Conservation (phyloP, 1,139 yeast species). For the Hanseniaspora sp. region DNA sequence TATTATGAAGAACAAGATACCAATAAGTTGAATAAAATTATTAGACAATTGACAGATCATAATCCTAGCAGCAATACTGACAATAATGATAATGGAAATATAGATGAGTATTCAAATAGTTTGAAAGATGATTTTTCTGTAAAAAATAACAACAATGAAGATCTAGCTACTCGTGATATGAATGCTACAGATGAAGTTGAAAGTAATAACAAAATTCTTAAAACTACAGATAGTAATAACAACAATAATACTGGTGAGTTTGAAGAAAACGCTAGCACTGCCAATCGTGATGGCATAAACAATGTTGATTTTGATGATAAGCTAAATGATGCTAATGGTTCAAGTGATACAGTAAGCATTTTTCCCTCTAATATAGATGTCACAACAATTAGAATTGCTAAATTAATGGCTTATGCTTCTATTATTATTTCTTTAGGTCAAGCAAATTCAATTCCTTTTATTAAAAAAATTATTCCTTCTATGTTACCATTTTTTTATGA, state of each 20-base stretch:
- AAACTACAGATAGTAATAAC: constrained; percentile 30
- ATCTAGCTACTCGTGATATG: constrained; percentile 34
- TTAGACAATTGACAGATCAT: constrained; percentile 41
- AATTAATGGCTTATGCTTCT: constrained; percentile 66
- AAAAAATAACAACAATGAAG: constrained; percentile 55
- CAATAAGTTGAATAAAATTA: constrained; percentile 55
- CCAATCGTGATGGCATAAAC: neutral
- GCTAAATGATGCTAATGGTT: neutral
- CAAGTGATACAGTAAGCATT: neutral
- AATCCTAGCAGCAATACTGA: neutral
- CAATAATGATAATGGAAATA: neutral
- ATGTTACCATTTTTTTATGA: constrained; percentile 93
- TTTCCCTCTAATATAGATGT: constrained; percentile 4
- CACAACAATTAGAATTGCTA: constrained; percentile 50
- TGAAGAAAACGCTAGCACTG: neutral
- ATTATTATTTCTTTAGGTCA: constrained; percentile 69
- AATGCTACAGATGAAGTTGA: constrained; percentile 24
- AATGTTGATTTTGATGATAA: neutral
- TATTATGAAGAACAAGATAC: constrained; percentile 55
- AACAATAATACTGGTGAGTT: too few species aligned
- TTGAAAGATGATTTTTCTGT: constrained; percentile 63
- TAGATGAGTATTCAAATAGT: too few species aligned
- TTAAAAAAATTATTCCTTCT: constrained; percentile 83
- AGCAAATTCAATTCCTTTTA: constrained; percentile 55
- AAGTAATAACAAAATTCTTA: constrained; percentile 57